Evolutionary conservation across 148 eudicot genomes (phyloP).

Genomic region (Rhododendron simsii): DNA sequence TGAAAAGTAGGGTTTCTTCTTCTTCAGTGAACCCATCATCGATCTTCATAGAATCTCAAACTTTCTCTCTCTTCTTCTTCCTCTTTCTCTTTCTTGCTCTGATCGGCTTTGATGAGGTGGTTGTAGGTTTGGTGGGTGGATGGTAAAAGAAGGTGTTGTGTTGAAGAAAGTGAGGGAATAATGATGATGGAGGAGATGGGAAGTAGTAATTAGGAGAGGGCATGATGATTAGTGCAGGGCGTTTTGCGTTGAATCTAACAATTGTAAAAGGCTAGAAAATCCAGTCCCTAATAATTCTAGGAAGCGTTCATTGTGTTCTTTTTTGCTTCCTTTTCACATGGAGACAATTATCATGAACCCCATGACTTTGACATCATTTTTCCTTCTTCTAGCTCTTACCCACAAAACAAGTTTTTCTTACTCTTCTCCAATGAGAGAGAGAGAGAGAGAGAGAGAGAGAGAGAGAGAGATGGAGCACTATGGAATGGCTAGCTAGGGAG

Average conservation of each 20-base stretch:
- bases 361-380: not conserved
- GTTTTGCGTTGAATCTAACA: slow-evolving; percentile 4
- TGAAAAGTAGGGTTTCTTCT: slow-evolving; percentile 36
- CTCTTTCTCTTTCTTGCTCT: slow-evolving; percentile 9
- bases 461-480: not conserved
- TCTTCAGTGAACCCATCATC: slow-evolving; percentile 17
- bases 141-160: slow-evolving; percentile 10
- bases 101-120: slow-evolving; percentile 7
- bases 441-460: not conserved
- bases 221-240: slow-evolving; percentile 28
- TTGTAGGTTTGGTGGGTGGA: slow-evolving; percentile 15
- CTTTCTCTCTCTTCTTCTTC: not conserved
- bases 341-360: slow-evolving; percentile 10
- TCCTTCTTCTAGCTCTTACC: not conserved
- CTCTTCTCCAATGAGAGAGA: not conserved
- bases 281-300: not conserved
- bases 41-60: slow-evolving; percentile 1
- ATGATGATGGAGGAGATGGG: slow-evolving; percentile 27
- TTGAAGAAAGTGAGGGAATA: slow-evolving; percentile 29
- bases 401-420: not conserved
- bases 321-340: slow-evolving; percentile 6
- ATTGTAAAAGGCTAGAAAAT: slow-evolving; percentile 10
- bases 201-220: slow-evolving; percentile 16
- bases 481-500: not conserved
- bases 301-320: slow-evolving; percentile 6